These are phyloP conservation scores for Nemania sp. DNA, from an alignment of 2,329 filamentous ascomycete genomes.

Conservation along the genomic window DNA sequence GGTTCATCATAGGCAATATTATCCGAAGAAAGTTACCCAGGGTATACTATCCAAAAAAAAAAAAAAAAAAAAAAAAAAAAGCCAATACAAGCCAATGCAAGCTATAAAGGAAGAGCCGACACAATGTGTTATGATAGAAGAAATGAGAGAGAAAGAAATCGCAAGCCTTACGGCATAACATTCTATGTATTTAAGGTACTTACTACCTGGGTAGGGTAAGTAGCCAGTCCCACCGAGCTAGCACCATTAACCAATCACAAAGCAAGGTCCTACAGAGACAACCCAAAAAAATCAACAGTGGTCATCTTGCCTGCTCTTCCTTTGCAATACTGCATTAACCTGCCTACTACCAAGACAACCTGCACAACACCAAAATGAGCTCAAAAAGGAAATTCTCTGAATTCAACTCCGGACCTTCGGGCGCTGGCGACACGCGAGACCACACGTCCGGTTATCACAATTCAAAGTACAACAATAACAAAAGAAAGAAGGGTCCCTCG, in stretches of 20 bases:
- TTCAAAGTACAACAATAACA: constrained; percentile 51
- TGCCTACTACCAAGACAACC: constrained; percentile 1
- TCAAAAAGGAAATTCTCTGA: constrained; percentile 51
- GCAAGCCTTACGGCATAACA: too few relatives aligned
- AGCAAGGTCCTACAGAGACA: not conserved
- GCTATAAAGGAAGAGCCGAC: too few relatives aligned
- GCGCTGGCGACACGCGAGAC: constrained; percentile 34
- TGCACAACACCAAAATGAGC: constrained; percentile 36
- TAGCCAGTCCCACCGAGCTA: constrained; percentile 6
- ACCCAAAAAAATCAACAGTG: constrained; percentile 28
- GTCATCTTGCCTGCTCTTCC: not conserved
- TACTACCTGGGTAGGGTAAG: not conserved
- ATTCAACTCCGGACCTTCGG: constrained; percentile 39
- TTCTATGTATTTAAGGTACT: not conserved
- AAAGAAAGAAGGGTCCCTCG: constrained; percentile 54
- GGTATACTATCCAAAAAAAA: too few relatives aligned
- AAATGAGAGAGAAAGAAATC: too few relatives aligned
- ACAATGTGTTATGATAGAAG: too few relatives aligned
- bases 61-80: too few relatives aligned
- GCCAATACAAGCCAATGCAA: too few relatives aligned
- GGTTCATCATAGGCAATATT: too few relatives aligned
- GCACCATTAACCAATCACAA: constrained; percentile 26
- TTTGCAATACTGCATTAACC: not conserved
- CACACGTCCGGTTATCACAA: constrained; percentile 32
- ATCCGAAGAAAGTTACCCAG: too few relatives aligned